Evolutionary conservation across 176 grass and related monocot genomes (phyloP).

Genomic region (Zoysia japonica): DNA sequence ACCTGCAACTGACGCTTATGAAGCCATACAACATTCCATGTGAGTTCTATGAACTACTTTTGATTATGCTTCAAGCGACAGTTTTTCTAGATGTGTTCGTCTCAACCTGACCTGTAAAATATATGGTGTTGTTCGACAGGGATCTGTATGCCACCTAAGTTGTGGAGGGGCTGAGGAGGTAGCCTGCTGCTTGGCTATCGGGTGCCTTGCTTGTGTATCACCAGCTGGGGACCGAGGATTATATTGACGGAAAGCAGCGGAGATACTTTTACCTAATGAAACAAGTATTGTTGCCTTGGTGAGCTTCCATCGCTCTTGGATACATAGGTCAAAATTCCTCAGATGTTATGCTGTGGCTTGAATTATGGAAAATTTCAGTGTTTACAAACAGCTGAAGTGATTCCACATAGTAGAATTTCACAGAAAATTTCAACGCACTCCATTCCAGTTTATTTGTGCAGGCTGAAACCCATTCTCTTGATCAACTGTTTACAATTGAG

Average conservation of each 20-base stretch:
- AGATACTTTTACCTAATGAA: slow-evolving; percentile 13
- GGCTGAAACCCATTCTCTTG: too few species aligned
- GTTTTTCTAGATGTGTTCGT: not conserved
- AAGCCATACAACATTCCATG: slow-evolving; percentile 86
- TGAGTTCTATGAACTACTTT: slow-evolving; percentile 30
- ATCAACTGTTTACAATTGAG: too few species aligned
- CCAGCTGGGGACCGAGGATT: not conserved
- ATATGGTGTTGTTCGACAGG: slow-evolving; percentile 45
- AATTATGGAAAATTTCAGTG: too few species aligned
- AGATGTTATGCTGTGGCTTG: too few species aligned
- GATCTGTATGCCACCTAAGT: slow-evolving; percentile 92
- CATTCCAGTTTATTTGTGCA: too few species aligned
- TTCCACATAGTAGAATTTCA: too few species aligned
- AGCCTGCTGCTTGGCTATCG: too few species aligned
- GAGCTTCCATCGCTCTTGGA: too few species aligned
- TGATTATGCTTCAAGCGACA: not conserved
- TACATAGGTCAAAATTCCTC: too few species aligned
- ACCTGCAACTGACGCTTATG: slow-evolving; percentile 57
- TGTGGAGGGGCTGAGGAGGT: slow-evolving; percentile 89
- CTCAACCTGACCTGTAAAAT: not conserved
- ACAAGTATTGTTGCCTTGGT: slow-evolving; percentile 27
- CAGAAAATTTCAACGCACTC: too few species aligned
- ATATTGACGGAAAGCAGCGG: slow-evolving; percentile 38
- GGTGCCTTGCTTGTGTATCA: not conserved
- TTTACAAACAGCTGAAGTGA: too few species aligned